Conservation (phyloP, 208 protist genomes). For the Leptomonas seymouri region DNA sequence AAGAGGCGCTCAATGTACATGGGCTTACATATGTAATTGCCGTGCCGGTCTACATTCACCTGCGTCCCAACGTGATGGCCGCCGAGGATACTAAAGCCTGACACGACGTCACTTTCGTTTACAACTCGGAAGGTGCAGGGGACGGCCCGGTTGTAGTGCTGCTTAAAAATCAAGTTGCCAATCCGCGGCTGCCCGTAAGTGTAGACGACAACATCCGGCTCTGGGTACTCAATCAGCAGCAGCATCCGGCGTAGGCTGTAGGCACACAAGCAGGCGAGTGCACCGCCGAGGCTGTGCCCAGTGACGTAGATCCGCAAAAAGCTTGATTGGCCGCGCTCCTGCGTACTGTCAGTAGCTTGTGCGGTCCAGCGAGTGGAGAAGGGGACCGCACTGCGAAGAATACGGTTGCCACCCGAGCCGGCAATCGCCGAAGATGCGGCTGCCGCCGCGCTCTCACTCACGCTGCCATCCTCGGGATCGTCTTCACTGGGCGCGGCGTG, state of each 20-base stretch:
- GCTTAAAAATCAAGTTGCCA: constrained; percentile 74
- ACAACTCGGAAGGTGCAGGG: constrained; percentile 83
- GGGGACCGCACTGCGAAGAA: constrained; percentile 6
- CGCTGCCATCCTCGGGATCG: background rate
- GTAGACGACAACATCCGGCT: constrained; percentile 73
- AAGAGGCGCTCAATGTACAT: constrained; percentile 83
- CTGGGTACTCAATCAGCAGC: constrained; percentile 51
- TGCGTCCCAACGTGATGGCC: constrained; percentile 79
- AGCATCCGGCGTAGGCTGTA: constrained; percentile 74
- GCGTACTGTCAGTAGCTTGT: background rate
- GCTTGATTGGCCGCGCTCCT: constrained; percentile 1
- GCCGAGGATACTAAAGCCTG: constrained; percentile 53
- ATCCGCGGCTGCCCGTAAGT: constrained; percentile 83
- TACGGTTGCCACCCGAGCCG: background rate
- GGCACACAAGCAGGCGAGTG: constrained; percentile 77
- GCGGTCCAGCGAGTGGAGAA: constrained; percentile 21
- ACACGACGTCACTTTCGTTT: constrained; percentile 89
- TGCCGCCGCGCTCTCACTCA: background rate
- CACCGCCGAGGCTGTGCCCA: constrained; percentile 83
- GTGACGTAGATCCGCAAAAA: constrained; percentile 66
- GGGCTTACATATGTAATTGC: constrained; percentile 80
- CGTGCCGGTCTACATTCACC: constrained; percentile 77
- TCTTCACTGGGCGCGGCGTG: background rate
- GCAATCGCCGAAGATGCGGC: background rate
- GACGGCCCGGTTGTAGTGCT: constrained; percentile 70